Base-by-base conservation (phyloP, 805 yeast genomes). In the Hanseniaspora singularis region DNA sequence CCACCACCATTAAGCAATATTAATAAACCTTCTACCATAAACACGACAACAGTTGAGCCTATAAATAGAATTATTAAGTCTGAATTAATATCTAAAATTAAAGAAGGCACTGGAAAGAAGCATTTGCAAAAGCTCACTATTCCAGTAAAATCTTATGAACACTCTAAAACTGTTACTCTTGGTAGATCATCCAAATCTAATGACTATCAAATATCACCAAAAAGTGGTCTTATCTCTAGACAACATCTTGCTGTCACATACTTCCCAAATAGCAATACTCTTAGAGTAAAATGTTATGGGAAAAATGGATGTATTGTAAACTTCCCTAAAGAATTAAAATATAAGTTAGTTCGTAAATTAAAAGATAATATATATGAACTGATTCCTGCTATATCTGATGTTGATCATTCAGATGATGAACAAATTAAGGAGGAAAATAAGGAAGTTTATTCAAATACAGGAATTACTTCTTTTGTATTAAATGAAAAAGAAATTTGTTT, bases 301-400 rank as follows among this genome's bases (percentile, higher is more conserved):
- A 73, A 77, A 64, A 89, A 89, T 60, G 96, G 96, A 10, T 64
- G 83, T 42, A 70, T 73, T 9, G 72, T 87, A 16, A 68, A 73
- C 4, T 72, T 85, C 33, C 92, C 95, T 0, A 63, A 60, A 16
- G 54, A 56, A 16, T 52, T 67, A 11, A 53, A 60, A 15, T 68
- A 69, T 36, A 63, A 64, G n/a, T 54, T 56, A 28, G 40, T 57
- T 6, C 50, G 47, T 28, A 51, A 56, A 39, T 32, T 52, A 5
- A 49, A 52, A 2, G 56, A 53, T 7, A 49, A 54, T 4, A 47
- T 54, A 3, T 67, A 55, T 39, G 54, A 55, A 14, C 55, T 65
- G 16, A 50, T 53, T 15, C 34, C 48, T 3, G 32, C 50, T n/a
- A 38, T n/a, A n/a, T n/a, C n/a, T n/a, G n/a, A n/a, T n/a, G n/a